phyloP scores from a whole-genome alignment of 1,139 yeast species.

The Nakaseomyces nivariensis region DNA sequence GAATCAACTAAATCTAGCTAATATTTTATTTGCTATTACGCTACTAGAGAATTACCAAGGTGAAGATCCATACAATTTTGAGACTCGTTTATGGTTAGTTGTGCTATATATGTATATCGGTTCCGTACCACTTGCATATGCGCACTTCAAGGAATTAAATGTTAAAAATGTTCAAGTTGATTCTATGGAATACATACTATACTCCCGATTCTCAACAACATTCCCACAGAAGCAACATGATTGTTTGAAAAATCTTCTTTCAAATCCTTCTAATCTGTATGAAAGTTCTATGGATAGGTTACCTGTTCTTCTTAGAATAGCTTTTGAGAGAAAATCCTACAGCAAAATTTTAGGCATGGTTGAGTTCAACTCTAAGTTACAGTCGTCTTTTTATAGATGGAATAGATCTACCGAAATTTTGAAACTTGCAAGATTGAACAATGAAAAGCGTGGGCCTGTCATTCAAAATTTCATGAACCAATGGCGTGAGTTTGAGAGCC shows the following conservation, averaged over 20 bases:
- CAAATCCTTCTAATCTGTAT: constrained; percentile 14
- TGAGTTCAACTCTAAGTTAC: constrained; percentile 17
- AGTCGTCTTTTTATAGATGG: constrained; percentile 20
- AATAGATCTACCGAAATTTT: constrained; percentile 13
- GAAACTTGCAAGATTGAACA: constrained; percentile 22
- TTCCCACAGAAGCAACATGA: constrained; percentile 30
- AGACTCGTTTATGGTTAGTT: constrained; percentile 45
- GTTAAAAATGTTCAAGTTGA: constrained; percentile 77
- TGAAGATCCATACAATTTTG: constrained; percentile 24
- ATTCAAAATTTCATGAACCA: constrained; percentile 11
- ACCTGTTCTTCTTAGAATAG: constrained; percentile 20
- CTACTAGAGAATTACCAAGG: constrained; percentile 24
- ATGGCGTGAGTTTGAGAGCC: constrained; percentile 7
- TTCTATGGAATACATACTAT: constrained; percentile 50
- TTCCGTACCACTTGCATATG: constrained; percentile 38
- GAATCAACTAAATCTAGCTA: constrained; percentile 11
- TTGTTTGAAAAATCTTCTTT: constrained; percentile 10
- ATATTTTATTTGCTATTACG: constrained; percentile 14
- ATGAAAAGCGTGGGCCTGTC: constrained; percentile 21
- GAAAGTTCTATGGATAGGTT: constrained; percentile 16
- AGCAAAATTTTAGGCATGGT: constrained; percentile 26
- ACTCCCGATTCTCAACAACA: constrained; percentile 38
- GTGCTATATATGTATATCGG: constrained; percentile 55
- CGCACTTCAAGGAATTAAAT: constrained; percentile 45
- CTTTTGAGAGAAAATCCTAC: constrained; percentile 24